These are phyloP conservation scores for Cladochytrium replicatum DNA, from an alignment of 192 early-diverging fungal genomes.

Conservation along the genomic window DNA sequence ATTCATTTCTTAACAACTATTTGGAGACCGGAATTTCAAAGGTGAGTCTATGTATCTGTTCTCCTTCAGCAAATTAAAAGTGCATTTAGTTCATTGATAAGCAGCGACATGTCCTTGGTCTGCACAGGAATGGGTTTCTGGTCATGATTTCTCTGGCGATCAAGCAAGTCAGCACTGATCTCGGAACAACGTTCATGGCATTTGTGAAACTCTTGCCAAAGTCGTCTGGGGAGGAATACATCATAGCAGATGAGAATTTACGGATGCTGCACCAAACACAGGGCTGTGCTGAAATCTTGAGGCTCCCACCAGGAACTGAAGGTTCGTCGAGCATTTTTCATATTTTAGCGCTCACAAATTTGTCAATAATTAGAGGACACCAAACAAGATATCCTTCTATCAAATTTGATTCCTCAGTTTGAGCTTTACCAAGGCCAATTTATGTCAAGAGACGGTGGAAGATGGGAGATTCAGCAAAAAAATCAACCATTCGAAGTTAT, in stretches of 20 bases:
- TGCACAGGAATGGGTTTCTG: conserved; percentile 24
- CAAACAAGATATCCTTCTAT: no score
- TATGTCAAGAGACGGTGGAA: no score
- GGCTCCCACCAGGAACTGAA: no score
- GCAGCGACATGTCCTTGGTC: conserved; percentile 25
- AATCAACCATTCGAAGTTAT: no score
- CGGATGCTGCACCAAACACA: conserved; percentile 15
- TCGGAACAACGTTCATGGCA: conserved; percentile 22
- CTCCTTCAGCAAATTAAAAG: not conserved
- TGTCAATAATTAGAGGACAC: no score
- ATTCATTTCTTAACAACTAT: conserved; percentile 24
- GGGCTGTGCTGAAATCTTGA: not conserved
- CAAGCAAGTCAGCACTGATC: conserved; percentile 22
- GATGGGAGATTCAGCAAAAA: no score
- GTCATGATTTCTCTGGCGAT: conserved; percentile 20
- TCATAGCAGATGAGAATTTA: conserved; percentile 14
- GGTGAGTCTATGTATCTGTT: conserved; percentile 7
- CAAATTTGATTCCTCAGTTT: no score
- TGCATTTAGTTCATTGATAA: conserved; percentile 28
- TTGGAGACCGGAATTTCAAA: conserved; percentile 36
- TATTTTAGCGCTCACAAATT: no score
- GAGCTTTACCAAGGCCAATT: no score
- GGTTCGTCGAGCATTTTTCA: no score
- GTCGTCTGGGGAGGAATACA: conserved; percentile 11
- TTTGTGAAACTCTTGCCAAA: conserved; percentile 5